These are phyloP conservation scores for Viola odorata DNA, from an alignment of 345 rosid genomes.

Conservation along the genomic window DNA sequence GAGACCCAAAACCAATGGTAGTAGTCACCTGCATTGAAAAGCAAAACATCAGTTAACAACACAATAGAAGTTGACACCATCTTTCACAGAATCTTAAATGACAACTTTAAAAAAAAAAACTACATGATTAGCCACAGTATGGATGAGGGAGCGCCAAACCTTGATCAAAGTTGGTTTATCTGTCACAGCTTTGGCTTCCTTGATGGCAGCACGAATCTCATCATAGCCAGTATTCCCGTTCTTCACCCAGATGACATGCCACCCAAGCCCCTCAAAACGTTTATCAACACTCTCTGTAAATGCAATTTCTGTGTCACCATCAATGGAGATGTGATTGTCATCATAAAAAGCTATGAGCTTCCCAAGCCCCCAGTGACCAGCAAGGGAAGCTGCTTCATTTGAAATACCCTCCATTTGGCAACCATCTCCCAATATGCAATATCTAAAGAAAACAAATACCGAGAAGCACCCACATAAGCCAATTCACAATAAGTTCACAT, in stretches of 20 bases:
- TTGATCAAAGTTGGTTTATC: conserved; percentile 90
- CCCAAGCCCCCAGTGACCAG: conserved; percentile 99
- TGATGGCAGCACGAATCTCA: conserved; percentile 97
- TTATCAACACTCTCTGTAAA: conserved; percentile 79
- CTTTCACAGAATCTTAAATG: not conserved
- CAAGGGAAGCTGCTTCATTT: conserved; percentile 89
- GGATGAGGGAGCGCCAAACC: conserved; percentile 27
- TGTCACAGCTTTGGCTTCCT: conserved; percentile 93
- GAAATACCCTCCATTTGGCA: conserved; percentile 98
- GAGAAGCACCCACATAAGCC: not conserved
- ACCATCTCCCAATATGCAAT: conserved; percentile 83
- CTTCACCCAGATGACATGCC: conserved; percentile 99
- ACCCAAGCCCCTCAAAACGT: conserved; percentile 96
- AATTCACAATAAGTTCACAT: not conserved
- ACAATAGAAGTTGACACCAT: not conserved
- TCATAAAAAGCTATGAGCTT: conserved; percentile 97
- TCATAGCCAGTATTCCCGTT: conserved; percentile 97
- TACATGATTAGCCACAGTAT: not conserved
- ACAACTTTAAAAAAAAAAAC: not conserved
- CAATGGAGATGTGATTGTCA: conserved; percentile 98
- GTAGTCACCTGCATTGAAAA: conserved; percentile 57
- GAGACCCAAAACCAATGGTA: conserved; percentile 96
- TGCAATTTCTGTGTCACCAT: conserved; percentile 96
- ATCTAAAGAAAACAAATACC: conserved; percentile 33
- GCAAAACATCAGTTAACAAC: conserved; percentile 2